phyloP scores from a whole-genome alignment of 768 basidiomycete species.

The Daedaleopsis nitida region DNA sequence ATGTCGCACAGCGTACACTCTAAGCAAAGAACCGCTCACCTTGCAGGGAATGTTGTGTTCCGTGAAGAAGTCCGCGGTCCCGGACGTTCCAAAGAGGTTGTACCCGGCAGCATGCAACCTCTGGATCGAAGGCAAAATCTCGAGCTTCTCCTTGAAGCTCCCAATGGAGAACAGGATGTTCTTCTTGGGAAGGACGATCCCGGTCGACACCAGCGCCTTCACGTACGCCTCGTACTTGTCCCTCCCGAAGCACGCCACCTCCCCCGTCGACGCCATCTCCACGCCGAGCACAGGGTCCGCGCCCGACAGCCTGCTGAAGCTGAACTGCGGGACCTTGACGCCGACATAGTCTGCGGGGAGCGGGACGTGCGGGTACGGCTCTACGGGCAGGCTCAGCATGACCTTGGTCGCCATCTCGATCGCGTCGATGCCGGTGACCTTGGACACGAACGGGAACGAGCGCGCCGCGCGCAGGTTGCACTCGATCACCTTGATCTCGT shows the following conservation, averaged over 20 bases:
- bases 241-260: constrained; percentile 97
- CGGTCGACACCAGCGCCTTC: constrained; percentile 95
- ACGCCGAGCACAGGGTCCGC: constrained; percentile 98
- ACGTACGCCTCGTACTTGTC: constrained; percentile 99
- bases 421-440: constrained; percentile 96
- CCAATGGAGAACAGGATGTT: constrained; percentile 97
- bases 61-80: constrained; percentile 96
- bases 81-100: constrained; percentile 95
- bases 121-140: constrained; percentile 93
- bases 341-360: constrained; percentile 95
- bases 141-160: constrained; percentile 95
- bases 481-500: constrained; percentile 99
- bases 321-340: constrained; percentile 99
- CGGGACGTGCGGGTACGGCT: constrained; percentile 85
- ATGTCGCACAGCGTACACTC: background rate
- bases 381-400: constrained; percentile 90
- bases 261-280: constrained; percentile 99
- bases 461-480: constrained; percentile 97
- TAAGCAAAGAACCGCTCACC: constrained; percentile 39
- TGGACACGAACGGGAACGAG: constrained; percentile 98
- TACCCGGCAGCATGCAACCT: constrained; percentile 93
- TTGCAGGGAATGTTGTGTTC: constrained; percentile 98
- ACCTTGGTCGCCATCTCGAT: constrained; percentile 99
- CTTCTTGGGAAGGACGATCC: constrained; percentile 93
- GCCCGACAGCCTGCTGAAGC: constrained; percentile 93